Base-by-base conservation (phyloP, 495 filamentous ascomycete species). In the Penicillium flavigenum region DNA sequence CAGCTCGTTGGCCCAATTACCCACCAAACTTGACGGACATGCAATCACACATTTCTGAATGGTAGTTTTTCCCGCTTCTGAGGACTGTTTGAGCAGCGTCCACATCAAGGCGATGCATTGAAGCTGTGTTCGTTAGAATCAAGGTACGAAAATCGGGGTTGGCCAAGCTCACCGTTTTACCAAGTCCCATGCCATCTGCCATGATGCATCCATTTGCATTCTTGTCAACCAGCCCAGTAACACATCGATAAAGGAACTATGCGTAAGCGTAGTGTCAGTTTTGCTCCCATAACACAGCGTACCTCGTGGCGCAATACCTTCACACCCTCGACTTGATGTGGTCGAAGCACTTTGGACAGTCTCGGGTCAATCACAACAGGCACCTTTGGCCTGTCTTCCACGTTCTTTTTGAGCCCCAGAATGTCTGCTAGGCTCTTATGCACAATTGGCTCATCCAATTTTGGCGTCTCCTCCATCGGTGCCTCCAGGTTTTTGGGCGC, bases 11-110 rank as follows among this genome's bases (percentile, higher is more conserved):
- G 93, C 94, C 94, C 94, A 99, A 71, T 99, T 99, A 41, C 89
- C 83, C 8, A 99, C 94, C 65, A 99, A 79, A 80, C 91, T 96
- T 0, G 95, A 96, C 1, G 94, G 94, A 61, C 94, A 99, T n/a
- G 91, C 95, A 63, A 99, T 96, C 17, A 99, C 90, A 53, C 94
- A 96, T 72, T 99, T 99, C 61, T 96, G 89, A 19, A 99, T 97
- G 0, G 89, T 92, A 14, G 88, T 76, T 70, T 95, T 98, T 34
- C 94, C 94, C 46, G 93, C 90, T 26, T 96, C 92, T 1, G 93
- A 88, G 7, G 92, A 95, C 66, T 99, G 94, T 70, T 96, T 98
- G 11, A 99, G 74, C 3, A 99, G 76, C 11, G 93, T 98, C 94
- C 94, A 99, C 82, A 99, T 92, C 62, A 91, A 76, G 5, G 88